Base-by-base conservation (phyloP, 108 stramenopile species). In the Chaetoceros tenuissimus region DNA sequence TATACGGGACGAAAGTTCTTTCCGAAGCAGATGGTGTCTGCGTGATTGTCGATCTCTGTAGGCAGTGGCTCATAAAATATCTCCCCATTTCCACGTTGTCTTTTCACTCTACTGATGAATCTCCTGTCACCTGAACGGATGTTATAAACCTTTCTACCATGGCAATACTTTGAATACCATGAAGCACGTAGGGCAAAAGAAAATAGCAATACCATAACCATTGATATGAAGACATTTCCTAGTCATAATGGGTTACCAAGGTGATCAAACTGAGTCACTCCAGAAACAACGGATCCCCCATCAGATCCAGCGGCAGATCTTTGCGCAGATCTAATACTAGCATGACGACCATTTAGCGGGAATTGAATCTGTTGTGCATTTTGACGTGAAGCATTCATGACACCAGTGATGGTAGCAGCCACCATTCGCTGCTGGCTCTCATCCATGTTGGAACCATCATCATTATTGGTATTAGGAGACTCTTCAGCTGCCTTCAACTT, bases 11-110 rank as follows among this genome's bases (percentile, higher is more conserved):
- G 23, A 10, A 21, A 53, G 25, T 53, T 53, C 18, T 21, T 24
- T 16, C 53, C 53, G 18, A 25, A 21, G 25, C 53, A 53, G 27
- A 24, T 53, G 5, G 53, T 53, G 25, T 53, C 53, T 28, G 53
- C 53, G 7, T 28, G 23, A 8, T 24, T 53, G 18, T 53, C 53
- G 3, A 53, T 53, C 18, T 53, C 53, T 5, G 24, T 24, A 8
- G 23, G 49, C 24, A 24, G 16, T 10, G 49, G 25, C 8, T 8
- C 49, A 5, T 16, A 51, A 40, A 10, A 40, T 10, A 40, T 13
- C 34, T 40, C 34, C 5, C 13, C 13, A 40, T 13, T 40, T 5
- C 8, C 8, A 10, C 34, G 34, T 10, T 40, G 34, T 40, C 34
- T 5, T 13, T 40, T 40, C 34, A 40, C 34, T 40, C 34, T 40